Percentiles rank a stretch among this genome's conserved stretches.
Conservation (phyloP, 2,329 filamentous ascomycete genomes). For the Chaetomium globosum region DNA sequence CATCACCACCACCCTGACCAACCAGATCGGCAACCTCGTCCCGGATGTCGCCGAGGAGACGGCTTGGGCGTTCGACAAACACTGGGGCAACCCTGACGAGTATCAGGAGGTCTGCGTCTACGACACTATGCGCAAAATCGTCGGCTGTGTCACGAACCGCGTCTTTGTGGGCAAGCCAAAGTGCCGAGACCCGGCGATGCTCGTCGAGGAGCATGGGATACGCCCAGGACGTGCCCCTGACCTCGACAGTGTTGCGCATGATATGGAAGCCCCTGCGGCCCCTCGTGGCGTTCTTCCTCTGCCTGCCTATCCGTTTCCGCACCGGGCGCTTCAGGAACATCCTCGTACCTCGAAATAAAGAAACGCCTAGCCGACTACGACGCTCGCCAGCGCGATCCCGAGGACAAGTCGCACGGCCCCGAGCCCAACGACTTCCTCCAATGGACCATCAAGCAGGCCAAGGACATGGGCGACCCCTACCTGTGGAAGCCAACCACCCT, state of each 20-base stretch:
- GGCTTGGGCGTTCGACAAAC: conserved; percentile 33
- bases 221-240: conserved; percentile 36
- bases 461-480: conserved; percentile 36
- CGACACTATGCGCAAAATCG: conserved; percentile 36
- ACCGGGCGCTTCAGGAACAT: conserved; percentile 34
- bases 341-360: conserved; percentile 37
- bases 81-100: conserved; percentile 36
- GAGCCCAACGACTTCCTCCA: conserved; percentile 36
- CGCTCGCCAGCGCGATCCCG: conserved; percentile 32
- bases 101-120: conserved; percentile 36
- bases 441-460: conserved; percentile 34
- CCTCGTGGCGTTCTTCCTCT: conserved; percentile 35
- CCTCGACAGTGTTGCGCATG: conserved; percentile 32
- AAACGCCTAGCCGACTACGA: conserved; percentile 36
- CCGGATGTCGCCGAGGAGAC: conserved; percentile 40
- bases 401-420: conserved; percentile 28
- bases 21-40: conserved; percentile 41
- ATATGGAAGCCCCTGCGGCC: conserved; percentile 35
- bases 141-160: conserved; percentile 40
- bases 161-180: conserved; percentile 40
- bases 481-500: conserved; percentile 36
- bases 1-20: conserved; percentile 39
- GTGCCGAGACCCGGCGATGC: conserved; percentile 38
- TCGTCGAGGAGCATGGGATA: conserved; percentile 38
- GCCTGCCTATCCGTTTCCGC: conserved; percentile 37